Percentiles rank a stretch among this genome's conserved stretches.
These are phyloP conservation scores for Candida sp. DNA, from an alignment of 1,139 yeast genomes.

Conservation along the genomic window DNA sequence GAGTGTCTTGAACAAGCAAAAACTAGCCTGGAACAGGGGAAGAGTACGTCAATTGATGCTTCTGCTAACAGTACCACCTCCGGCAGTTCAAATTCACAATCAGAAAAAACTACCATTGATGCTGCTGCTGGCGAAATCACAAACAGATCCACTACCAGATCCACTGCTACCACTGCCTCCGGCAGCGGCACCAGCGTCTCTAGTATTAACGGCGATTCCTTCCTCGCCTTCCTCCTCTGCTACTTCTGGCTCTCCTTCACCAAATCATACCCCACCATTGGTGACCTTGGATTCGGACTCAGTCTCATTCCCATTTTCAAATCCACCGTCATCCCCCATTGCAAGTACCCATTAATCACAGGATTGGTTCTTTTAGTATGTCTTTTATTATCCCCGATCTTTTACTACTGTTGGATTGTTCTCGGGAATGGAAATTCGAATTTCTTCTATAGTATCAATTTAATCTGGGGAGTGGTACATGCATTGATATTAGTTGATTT, in stretches of 20 bases:
- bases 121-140: background rate
- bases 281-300: constrained; percentile 73
- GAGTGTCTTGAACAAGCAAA: too few relatives aligned
- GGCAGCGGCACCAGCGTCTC: constrained; percentile 9
- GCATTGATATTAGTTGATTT: constrained; percentile 71
- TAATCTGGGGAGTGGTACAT: constrained; percentile 75
- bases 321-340: constrained; percentile 34
- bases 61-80: too few relatives aligned
- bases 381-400: constrained; percentile 70
- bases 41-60: background rate
- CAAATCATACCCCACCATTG: constrained; percentile 85
- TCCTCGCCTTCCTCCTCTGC: constrained; percentile 63
- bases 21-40: too few relatives aligned
- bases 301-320: constrained; percentile 57
- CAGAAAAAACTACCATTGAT: background rate
- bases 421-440: constrained; percentile 95
- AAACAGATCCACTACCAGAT: background rate
- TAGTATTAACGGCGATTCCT: constrained; percentile 37
- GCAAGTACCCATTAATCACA: constrained; percentile 30
- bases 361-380: constrained; percentile 37
- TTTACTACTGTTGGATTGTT: constrained; percentile 92
- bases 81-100: too few relatives aligned
- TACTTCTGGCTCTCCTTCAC: constrained; percentile 69
- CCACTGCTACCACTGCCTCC: background rate
- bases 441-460: constrained; percentile 90